A percentile compares a stretch with the other conserved stretches of the same genome.
phyloP scores from a whole-genome alignment of 225 moss, liverwort and hornwort genomes.

The Asterella californica region DNA sequence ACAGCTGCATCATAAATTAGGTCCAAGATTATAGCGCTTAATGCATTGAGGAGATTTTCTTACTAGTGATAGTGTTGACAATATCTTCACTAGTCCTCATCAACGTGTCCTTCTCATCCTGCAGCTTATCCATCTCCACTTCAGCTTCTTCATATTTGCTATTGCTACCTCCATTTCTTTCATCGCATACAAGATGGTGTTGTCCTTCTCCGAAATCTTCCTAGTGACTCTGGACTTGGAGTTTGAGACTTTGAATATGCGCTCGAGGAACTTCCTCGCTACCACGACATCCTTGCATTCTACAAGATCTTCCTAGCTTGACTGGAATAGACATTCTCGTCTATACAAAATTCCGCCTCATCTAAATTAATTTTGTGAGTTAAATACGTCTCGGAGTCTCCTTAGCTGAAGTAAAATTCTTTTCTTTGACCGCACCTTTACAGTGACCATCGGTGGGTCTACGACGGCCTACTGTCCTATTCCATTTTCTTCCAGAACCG shows the following conservation, averaged over 20 bases:
- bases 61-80: conserved; percentile 8
- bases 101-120: conserved; percentile 28
- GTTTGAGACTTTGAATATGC: conserved; percentile 16
- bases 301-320: not conserved
- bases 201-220: conserved; percentile 31
- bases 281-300: not conserved
- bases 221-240: conserved; percentile 22
- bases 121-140: conserved; percentile 45
- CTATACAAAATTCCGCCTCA: conserved; percentile 55
- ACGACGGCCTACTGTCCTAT: not conserved
- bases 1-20: no score
- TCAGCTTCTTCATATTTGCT: conserved; percentile 41
- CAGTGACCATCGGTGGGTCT: not conserved
- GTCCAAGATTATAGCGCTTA: no score
- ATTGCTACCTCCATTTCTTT: conserved; percentile 61
- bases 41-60: no score
- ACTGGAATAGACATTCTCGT: conserved; percentile 78
- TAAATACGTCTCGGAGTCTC: conserved; percentile 18
- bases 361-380: conserved; percentile 45
- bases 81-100: conserved; percentile 9
- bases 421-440: not conserved
- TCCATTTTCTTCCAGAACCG: not conserved
- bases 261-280: not conserved
- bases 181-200: conserved; percentile 46
- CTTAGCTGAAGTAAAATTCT: not conserved